A percentile compares a stretch with the other conserved stretches of the same genome.
Evolutionary conservation across 495 filamentous ascomycete species (phyloP).

Genomic region (Penicillium bovifimosum): DNA sequence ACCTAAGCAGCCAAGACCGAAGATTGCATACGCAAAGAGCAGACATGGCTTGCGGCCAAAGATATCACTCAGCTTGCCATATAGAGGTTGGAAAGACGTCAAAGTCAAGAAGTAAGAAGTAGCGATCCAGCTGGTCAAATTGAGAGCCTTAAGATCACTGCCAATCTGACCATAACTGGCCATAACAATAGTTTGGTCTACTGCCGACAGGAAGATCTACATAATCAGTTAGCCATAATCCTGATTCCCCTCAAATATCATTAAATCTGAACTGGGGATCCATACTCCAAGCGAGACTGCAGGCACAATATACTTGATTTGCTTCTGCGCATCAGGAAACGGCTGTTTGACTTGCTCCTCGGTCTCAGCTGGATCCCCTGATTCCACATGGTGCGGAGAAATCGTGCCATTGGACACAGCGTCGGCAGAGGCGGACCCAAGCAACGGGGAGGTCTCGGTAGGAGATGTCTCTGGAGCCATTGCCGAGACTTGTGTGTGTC

Average conservation of each 20-base stretch:
- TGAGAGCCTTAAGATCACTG: slow-evolving; percentile 70
- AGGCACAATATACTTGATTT: slow-evolving; percentile 44
- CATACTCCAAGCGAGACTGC: slow-evolving; percentile 50
- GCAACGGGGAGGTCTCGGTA: slow-evolving; percentile 42
- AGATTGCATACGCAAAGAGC: slow-evolving; percentile 67
- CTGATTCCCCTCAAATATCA: not conserved
- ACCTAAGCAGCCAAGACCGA: slow-evolving; percentile 65
- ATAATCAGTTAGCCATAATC: not conserved
- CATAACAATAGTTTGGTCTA: slow-evolving; percentile 80
- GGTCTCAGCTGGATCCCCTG: slow-evolving; percentile 6
- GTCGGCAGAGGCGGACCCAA: slow-evolving; percentile 23
- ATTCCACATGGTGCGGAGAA: slow-evolving; percentile 18
- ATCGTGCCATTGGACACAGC: slow-evolving; percentile 27
- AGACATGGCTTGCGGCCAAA: slow-evolving; percentile 76
- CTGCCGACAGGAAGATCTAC: slow-evolving; percentile 63
- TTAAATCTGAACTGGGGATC: not conserved
- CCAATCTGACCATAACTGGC: slow-evolving; percentile 77
- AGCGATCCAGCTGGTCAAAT: slow-evolving; percentile 79
- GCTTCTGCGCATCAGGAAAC: slow-evolving; percentile 24
- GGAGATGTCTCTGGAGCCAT: slow-evolving; percentile 27
- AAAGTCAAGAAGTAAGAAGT: slow-evolving; percentile 72
- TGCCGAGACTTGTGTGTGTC: not conserved
- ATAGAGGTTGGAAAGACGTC: slow-evolving; percentile 73
- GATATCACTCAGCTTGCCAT: slow-evolving; percentile 74
- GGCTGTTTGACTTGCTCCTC: slow-evolving; percentile 25